These are phyloP conservation scores for Syzygium malaccense DNA, from an alignment of 441 rosid species.

Conservation along the genomic window DNA sequence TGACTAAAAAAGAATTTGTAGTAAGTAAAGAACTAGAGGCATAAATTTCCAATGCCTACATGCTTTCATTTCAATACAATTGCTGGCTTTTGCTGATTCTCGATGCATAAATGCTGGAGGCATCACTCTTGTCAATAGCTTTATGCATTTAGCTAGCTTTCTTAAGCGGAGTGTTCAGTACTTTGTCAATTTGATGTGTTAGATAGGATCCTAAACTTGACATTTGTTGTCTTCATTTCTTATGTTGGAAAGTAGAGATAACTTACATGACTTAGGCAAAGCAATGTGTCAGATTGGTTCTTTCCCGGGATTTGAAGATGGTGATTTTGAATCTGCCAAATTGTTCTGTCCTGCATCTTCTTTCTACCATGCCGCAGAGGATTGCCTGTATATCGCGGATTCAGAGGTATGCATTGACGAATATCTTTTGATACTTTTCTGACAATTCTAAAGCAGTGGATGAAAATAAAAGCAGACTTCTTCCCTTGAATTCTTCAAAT, in stretches of 20 bases:
- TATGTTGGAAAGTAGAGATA: background rate
- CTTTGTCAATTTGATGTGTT: background rate
- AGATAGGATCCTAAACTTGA: background rate
- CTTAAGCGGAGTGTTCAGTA: background rate
- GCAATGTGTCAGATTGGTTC: conserved; percentile 84
- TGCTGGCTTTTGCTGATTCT: background rate
- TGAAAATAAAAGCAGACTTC: background rate
- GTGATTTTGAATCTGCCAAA: conserved; percentile 85
- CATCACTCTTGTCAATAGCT: background rate
- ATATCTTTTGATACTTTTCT: background rate
- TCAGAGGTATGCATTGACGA: conserved; percentile 57
- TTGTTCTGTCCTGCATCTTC: conserved; percentile 77
- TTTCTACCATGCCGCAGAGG: conserved; percentile 56
- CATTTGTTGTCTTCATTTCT: background rate
- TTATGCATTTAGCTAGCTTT: background rate
- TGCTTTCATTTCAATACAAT: background rate
- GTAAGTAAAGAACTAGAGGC: background rate
- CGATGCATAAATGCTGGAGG: background rate
- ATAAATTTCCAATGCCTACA: background rate
- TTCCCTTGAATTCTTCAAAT: background rate
- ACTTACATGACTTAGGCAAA: background rate
- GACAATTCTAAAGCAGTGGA: background rate
- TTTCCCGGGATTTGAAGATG: conserved; percentile 97
- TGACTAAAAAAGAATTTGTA: background rate
- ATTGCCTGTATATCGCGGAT: conserved; percentile 85